Evolutionary conservation across 768 basidiomycete species (phyloP), one percentile per base, ranked within the genome.

Genomic region (Suillus tomentosus): DNA sequence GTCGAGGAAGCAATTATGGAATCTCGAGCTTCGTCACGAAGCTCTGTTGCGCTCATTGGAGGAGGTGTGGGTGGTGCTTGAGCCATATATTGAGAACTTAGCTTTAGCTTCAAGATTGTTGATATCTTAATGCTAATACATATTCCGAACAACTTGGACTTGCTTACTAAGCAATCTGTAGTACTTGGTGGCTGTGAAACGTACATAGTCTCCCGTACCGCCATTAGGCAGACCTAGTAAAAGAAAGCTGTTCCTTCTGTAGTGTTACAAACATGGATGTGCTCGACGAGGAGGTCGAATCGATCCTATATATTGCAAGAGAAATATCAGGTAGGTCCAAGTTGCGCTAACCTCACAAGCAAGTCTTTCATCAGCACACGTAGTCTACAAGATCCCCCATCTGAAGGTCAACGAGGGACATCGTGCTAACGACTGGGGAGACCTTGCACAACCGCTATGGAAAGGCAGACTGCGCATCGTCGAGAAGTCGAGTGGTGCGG

Each of bases 301-400:
- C 93, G 54, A 85, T 96, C 69, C 80, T 97, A 43, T 95, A 93
- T 76, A 88, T 96, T 67, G 90, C 87, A n/a, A 83, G 95, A 47
- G 95, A 96, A 80, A 83, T 96, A 61, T 95, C 91, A 81, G 94
- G 94, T 94, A 70, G 73, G 79, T 76, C 53, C 34, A 43, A 22
- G 39, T 24, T 39, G 57, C 24, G 27, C 17, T 11, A 60, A 56
- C 51, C 53, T 54, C 50, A 60, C 40, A 60, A 47, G 37, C 56
- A 56, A 37, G 48, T 64, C 2, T 31, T 72, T 63, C 69, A 66
- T 64, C 60, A 73, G 66, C 51, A 22, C 45, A 60, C 66, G 24
- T 76, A 96, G 95, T 96, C 43, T 96, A 90, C 82, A 93, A 90
- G 80, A 94, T 97, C 55, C 95, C 95, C 2, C 88, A 95, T 55